Base-by-base conservation (phyloP, 2,329 filamentous ascomycete genomes). In the Leptographium lundbergii region DNA sequence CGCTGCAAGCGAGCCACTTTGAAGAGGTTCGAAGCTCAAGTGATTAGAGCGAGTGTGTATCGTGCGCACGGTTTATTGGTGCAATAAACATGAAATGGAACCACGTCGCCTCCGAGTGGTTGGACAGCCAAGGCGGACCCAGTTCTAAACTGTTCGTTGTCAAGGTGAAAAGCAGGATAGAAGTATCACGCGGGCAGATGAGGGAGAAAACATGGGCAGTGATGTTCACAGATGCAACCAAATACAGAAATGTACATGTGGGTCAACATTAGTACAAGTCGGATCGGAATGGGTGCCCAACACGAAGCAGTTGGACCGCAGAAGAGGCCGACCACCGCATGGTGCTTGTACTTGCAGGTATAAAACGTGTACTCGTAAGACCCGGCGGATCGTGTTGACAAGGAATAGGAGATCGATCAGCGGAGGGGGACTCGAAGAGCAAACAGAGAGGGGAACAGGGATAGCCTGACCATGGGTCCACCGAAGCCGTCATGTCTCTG, bases 91-190 rank as follows among this genome's bases (percentile, higher is more conserved):
- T 27, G 22, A 66, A 71, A 66, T 71, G 68, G 71, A 68, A 70
- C 72, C 72, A 74, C 71, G 71, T 73, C 69, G 71, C 61, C 60
- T 64, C 57, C 58, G 34, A 32, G 36, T 36, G 34, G 25, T 19
- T 42, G 17, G 25, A 50, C 56, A 17, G 57, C 54, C 19, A 22
- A 9, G 32, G 29, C 24, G 56, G 34, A 19, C 34, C 48, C 48
- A 29, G 48, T 29, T 27, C 24, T 51, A 42, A 45, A 11, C 53
- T 27, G 34, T 55, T 55, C 32, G 36, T n/a, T 39, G 53, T 39
- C 53, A 45, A 42, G 22, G 24, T 27, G 34, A 19, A 27, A 29
- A 29, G 25, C 22, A 25, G 22, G 47, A 7, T 39, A 39, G 32
- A 36, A 39, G 52, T 54, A 39, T 54, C 52, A 54, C 32, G n/a